These are phyloP conservation scores for Aspergillus niger DNA, from an alignment of 2,329 filamentous ascomycete genomes.

Conservation along the genomic window DNA sequence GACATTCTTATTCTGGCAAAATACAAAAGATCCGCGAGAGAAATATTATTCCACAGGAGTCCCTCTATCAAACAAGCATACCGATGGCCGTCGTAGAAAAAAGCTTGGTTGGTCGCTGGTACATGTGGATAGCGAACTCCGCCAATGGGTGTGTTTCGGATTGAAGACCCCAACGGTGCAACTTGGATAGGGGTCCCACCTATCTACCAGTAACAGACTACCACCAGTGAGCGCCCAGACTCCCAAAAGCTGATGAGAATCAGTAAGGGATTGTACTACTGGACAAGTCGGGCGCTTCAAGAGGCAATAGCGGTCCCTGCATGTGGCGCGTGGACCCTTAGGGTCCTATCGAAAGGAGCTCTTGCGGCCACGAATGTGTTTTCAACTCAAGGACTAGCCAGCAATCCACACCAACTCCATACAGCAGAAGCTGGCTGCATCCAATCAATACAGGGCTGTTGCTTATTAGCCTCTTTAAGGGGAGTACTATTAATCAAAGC, in stretches of 20 bases:
- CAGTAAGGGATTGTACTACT: background rate
- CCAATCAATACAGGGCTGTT: no score
- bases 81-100: slow-evolving; percentile 1
- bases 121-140: background rate
- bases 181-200: slow-evolving; percentile 5
- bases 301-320: background rate
- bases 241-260: background rate
- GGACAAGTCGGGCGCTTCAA: background rate
- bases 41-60: background rate
- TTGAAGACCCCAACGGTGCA: slow-evolving; percentile 1
- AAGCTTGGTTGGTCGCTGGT: slow-evolving; percentile 7
- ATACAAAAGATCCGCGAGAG: background rate
- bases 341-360: background rate
- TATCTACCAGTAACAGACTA: no score
- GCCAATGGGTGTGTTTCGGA: slow-evolving; percentile 15
- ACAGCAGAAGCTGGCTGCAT: background rate
- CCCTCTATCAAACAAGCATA: background rate
- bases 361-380: background rate
- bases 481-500: background rate
- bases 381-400: background rate
- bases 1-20: background rate
- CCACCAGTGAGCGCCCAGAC: slow-evolving; percentile 1
- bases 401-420: background rate
- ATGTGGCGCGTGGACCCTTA: background rate
- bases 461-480: background rate